Base-by-base conservation (phyloP, 2,329 filamentous ascomycete genomes). In the Thelonectria blattea region DNA sequence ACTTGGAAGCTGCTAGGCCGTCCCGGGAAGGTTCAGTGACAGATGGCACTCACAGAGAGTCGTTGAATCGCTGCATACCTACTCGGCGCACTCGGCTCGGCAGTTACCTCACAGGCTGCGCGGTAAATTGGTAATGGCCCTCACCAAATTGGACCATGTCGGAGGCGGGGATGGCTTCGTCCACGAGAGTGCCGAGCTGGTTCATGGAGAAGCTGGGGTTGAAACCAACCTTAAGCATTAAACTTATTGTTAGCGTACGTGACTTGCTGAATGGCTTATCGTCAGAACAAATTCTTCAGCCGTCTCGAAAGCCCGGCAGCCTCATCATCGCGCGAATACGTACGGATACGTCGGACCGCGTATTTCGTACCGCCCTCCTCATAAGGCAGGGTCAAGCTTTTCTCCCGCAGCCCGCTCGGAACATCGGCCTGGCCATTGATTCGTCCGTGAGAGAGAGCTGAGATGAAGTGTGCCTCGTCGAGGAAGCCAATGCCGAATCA, bases 1-100 rank as follows among this genome's bases (percentile, higher is more conserved):
- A 10, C 63, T 62, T 70, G 59, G 56, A 52, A 51, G 53, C 49
- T 62, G 63, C 58, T 32, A 49, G 54, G 56, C 58, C 56, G 43
- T 54, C 53, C 57, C 51, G 45, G 50, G 51, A 32, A 43, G 20
- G 58, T 9, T 49, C 34, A 15, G 47, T 37, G 52, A 65, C 58
- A 24, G 55, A 59, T 52, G 22, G 8, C 27, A 7, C 27, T 30
- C 27, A 30, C 52, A 18, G 61, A 68, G 53, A 58, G 39, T 60
- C 57, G 30, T 63, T 34, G 64, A 67, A 66, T 37, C 15, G 11
- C 34, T 37, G 27, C 5, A 24, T 24, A 24, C 22, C 3, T 7
- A 24, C 22, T 24, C 22, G 22, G 22, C 22, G 7, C 22, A 30
- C 27, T 30, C 27, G 8, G 27, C 27, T 30, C 27, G 27, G 27